Conservation (phyloP, 345 rosid genomes). For the Moringa oleifera region DNA sequence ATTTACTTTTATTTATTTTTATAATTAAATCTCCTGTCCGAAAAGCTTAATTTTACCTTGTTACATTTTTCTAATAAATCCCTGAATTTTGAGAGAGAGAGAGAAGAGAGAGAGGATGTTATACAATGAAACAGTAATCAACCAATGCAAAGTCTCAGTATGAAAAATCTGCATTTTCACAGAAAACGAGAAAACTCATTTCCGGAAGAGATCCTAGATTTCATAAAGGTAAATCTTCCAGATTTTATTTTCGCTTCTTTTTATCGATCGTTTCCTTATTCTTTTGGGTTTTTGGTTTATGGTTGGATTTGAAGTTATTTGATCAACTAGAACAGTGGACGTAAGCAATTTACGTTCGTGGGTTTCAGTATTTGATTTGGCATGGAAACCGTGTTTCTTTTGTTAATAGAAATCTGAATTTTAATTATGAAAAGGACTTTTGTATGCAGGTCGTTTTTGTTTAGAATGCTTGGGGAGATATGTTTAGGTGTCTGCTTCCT, state of each 20-base stretch:
- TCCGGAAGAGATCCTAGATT: not conserved
- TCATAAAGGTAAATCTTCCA: not conserved
- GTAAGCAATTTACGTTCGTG: not conserved
- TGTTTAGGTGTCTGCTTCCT: not conserved
- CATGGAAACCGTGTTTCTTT: not conserved
- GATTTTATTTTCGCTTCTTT: conserved; percentile 3
- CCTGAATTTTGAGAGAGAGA: not conserved
- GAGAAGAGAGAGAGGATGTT: not conserved
- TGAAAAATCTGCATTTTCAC: not conserved
- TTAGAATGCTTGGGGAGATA: not conserved
- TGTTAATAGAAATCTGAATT: not conserved
- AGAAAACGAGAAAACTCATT: not conserved
- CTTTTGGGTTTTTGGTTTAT: conserved; percentile 9
- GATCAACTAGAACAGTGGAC: not conserved
- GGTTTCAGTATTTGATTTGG: not conserved
- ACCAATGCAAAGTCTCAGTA: not conserved
- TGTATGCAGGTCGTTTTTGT: not conserved
- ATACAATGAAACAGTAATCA: not conserved
- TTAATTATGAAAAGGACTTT: not conserved
- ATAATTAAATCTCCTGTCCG: no score
- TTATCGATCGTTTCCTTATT: no score
- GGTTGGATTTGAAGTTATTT: not conserved
- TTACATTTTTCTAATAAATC: no score
- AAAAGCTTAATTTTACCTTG: no score
- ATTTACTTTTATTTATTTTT: no score